These are phyloP conservation scores for Protomyces inouyei DNA, from an alignment of 1,139 yeast genomes.

Conservation along the genomic window DNA sequence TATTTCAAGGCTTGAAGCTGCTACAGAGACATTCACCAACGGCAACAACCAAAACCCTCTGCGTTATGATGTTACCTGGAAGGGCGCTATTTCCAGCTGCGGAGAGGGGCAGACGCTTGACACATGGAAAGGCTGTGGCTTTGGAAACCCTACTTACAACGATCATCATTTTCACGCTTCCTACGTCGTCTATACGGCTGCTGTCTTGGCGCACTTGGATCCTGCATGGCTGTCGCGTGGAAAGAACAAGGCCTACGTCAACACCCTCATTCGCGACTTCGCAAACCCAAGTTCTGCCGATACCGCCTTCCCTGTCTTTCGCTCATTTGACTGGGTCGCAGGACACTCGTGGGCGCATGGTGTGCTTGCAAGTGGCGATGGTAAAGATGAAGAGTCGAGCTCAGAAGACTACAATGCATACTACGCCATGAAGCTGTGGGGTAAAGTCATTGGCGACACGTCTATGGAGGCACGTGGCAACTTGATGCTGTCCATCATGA, in stretches of 20 bases:
- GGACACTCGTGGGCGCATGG: conserved; percentile 90
- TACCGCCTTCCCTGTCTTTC: conserved; percentile 63
- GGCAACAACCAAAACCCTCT: conserved; percentile 57
- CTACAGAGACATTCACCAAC: conserved; percentile 48
- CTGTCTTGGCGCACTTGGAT: conserved; percentile 65
- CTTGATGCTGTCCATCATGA: conserved; percentile 63
- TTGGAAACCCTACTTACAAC: conserved; percentile 64
- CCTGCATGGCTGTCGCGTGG: conserved; percentile 50
- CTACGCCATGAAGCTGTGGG: conserved; percentile 81
- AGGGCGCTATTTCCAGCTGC: conserved; percentile 62
- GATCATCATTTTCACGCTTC: conserved; percentile 84
- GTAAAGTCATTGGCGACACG: conserved; percentile 59
- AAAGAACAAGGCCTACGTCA: conserved; percentile 59
- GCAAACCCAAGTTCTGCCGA: conserved; percentile 66
- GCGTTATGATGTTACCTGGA: conserved; percentile 62
- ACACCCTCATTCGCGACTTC: conserved; percentile 63
- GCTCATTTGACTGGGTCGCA: conserved; percentile 73
- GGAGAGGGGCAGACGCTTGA: conserved; percentile 44
- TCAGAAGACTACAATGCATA: conserved; percentile 63
- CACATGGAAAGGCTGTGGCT: conserved; percentile 47
- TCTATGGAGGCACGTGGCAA: conserved; percentile 76
- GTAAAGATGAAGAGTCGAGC: conserved; percentile 73
- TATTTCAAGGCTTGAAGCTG: conserved; percentile 50
- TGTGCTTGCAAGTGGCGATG: conserved; percentile 62
- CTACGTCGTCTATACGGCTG: conserved; percentile 71